phyloP scores from a whole-genome alignment of 352 stramenopile genomes.

The Phytophthora niederhauseri region DNA sequence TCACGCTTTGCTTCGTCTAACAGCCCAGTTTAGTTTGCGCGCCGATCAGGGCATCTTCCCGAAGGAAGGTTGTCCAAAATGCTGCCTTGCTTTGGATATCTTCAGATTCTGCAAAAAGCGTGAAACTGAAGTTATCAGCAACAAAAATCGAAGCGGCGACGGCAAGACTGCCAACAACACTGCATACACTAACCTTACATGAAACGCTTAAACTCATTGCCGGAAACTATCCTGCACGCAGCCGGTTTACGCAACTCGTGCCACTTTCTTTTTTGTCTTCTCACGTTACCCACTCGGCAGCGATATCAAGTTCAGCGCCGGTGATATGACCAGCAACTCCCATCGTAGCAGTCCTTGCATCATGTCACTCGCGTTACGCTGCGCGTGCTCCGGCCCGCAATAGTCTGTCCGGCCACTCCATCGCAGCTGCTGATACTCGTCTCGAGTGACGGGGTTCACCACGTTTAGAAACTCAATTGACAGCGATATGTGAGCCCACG shows the following conservation, averaged over 20 bases:
- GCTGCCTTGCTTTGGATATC: too few species aligned
- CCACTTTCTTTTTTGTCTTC: not conserved
- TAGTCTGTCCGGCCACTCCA: conserved; percentile 55
- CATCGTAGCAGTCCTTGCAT: conserved; percentile 45
- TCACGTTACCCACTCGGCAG: conserved; percentile 7
- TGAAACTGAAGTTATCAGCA: conserved; percentile 5
- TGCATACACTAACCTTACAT: not conserved
- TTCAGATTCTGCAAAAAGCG: too few species aligned
- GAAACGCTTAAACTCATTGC: not conserved
- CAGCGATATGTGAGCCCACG: conserved; percentile 45
- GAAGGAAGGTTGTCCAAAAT: too few species aligned
- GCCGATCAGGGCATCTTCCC: too few species aligned
- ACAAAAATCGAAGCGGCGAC: conserved; percentile 11
- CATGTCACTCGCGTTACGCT: conserved; percentile 47
- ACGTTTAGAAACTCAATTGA: conserved; percentile 50
- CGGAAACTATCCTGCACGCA: not conserved
- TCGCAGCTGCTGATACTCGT: conserved; percentile 38
- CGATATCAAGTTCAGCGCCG: conserved; percentile 32
- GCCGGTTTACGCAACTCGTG: not conserved
- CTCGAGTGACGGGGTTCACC: conserved; percentile 27
- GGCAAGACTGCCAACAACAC: too few species aligned
- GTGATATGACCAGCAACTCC: conserved; percentile 44
- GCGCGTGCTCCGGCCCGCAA: conserved; percentile 38
- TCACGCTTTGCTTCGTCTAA: too few species aligned
- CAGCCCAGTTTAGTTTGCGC: too few species aligned